Percentiles rank a stretch among this genome's conserved stretches.
Conservation (phyloP, 2,329 filamentous ascomycete species). For the Onygenales sp. region DNA sequence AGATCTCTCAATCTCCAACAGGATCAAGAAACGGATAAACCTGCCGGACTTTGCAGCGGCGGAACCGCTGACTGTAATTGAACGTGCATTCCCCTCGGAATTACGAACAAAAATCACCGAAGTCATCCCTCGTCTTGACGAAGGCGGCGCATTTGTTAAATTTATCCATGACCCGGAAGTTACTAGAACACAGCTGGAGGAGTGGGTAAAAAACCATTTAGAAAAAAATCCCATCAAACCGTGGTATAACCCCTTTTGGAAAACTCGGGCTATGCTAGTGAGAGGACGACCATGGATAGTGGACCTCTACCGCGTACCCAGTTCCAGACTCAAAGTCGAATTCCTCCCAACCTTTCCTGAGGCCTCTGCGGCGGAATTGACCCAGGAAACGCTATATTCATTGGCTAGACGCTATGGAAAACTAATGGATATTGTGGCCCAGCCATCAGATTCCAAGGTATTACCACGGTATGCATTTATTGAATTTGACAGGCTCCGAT, state of each 20-base stretch:
- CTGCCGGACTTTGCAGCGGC: constrained; percentile 43
- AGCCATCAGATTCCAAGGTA: constrained; percentile 78
- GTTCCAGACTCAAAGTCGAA: constrained; percentile 66
- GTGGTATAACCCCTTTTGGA: constrained; percentile 78
- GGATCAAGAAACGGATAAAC: constrained; percentile 42
- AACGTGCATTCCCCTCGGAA: constrained; percentile 53
- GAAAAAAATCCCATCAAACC: constrained; percentile 64
- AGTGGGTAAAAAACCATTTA: constrained; percentile 53
- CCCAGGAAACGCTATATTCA: constrained; percentile 77
- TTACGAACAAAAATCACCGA: constrained; percentile 64
- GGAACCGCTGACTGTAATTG: constrained; percentile 46
- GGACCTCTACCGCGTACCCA: constrained; percentile 77
- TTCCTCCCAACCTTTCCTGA: constrained; percentile 68
- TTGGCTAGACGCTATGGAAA: constrained; percentile 87
- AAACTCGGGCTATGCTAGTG: constrained; percentile 64
- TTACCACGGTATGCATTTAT: constrained; percentile 70
- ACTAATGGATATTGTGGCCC: constrained; percentile 71
- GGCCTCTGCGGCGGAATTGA: constrained; percentile 64
- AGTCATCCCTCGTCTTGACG: constrained; percentile 74
- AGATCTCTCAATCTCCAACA: constrained; percentile 36
- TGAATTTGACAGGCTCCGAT: constrained; percentile 63
- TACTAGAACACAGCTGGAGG: constrained; percentile 48
- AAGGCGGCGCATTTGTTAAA: constrained; percentile 90
- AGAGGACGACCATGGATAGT: constrained; percentile 87
- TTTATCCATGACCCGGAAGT: constrained; percentile 50